Percentiles rank a stretch among this genome's conserved stretches.
Conservation (phyloP, 2,329 filamentous ascomycete genomes). For the Scopulariopsis brevicaulis region DNA sequence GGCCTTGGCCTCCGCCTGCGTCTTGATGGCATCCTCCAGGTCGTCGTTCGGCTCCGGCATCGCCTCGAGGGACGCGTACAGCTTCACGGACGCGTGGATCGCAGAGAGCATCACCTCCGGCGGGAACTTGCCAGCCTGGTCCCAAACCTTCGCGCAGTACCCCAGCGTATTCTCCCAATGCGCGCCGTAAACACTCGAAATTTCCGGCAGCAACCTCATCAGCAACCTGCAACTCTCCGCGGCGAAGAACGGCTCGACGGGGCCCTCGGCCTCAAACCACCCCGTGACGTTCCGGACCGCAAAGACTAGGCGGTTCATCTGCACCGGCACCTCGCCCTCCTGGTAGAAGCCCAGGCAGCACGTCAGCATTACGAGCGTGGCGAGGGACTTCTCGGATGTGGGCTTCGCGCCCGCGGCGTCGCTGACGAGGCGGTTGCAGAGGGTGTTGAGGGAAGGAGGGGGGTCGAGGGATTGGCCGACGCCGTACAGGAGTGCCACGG, state of each 20-base stretch:
- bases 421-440: slow-evolving; percentile 50
- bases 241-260: slow-evolving; percentile 29
- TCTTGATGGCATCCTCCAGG: slow-evolving; percentile 60
- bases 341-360: slow-evolving; percentile 40
- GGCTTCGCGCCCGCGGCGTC: slow-evolving; percentile 41
- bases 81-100: slow-evolving; percentile 60
- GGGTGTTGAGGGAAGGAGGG: slow-evolving; percentile 35
- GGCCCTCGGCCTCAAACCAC: slow-evolving; percentile 48
- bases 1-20: slow-evolving; percentile 43
- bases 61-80: slow-evolving; percentile 52
- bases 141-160: slow-evolving; percentile 48
- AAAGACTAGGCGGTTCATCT: slow-evolving; percentile 65
- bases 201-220: slow-evolving; percentile 54
- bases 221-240: slow-evolving; percentile 45
- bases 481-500: slow-evolving; percentile 37
- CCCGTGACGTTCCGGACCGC: slow-evolving; percentile 67
- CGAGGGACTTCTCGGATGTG: slow-evolving; percentile 29
- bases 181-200: slow-evolving; percentile 75
- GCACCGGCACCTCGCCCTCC: slow-evolving; percentile 39
- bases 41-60: slow-evolving; percentile 76
- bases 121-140: slow-evolving; percentile 26
- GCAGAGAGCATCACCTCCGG: slow-evolving; percentile 44
- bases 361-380: slow-evolving; percentile 41
- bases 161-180: slow-evolving; percentile 66
- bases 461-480: slow-evolving; percentile 36